phyloP scores from a whole-genome alignment of 2,329 filamentous ascomycete species.

The Dothistroma pini region DNA sequence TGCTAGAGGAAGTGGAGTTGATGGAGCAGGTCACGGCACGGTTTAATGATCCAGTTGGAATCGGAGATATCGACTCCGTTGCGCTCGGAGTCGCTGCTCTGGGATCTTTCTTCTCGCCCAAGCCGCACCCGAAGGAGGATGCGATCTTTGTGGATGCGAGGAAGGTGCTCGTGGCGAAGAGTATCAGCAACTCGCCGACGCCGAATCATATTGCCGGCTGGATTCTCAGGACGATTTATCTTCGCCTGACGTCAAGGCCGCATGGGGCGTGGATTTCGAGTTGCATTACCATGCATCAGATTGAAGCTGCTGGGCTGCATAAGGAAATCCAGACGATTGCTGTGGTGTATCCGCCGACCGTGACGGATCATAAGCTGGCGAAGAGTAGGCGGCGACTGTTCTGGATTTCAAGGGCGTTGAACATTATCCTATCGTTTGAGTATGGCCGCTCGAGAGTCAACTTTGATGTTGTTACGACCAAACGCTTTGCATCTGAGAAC shows the following conservation, averaged over 20 bases:
- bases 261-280: constrained; percentile 57
- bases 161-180: constrained; percentile 37
- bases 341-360: constrained; percentile 32
- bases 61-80: constrained; percentile 46
- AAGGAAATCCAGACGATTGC: constrained; percentile 39
- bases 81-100: constrained; percentile 55
- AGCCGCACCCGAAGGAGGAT: constrained; percentile 42
- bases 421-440: constrained; percentile 58
- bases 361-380: constrained; percentile 32
- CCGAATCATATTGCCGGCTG: constrained; percentile 46
- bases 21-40: constrained; percentile 29
- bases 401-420: constrained; percentile 54
- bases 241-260: constrained; percentile 52
- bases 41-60: constrained; percentile 26
- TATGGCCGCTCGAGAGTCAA: constrained; percentile 52
- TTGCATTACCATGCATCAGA: constrained; percentile 56
- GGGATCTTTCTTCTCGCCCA: constrained; percentile 51
- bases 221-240: constrained; percentile 53
- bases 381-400: constrained; percentile 36
- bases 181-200: constrained; percentile 29
- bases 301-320: constrained; percentile 52
- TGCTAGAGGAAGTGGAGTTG: constrained; percentile 40
- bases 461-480: constrained; percentile 45
- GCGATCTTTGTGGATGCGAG: constrained; percentile 48
- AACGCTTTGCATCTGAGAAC: constrained; percentile 31